Base-by-base conservation (phyloP, 495 filamentous ascomycete species). In the Penicillium waksmanii region DNA sequence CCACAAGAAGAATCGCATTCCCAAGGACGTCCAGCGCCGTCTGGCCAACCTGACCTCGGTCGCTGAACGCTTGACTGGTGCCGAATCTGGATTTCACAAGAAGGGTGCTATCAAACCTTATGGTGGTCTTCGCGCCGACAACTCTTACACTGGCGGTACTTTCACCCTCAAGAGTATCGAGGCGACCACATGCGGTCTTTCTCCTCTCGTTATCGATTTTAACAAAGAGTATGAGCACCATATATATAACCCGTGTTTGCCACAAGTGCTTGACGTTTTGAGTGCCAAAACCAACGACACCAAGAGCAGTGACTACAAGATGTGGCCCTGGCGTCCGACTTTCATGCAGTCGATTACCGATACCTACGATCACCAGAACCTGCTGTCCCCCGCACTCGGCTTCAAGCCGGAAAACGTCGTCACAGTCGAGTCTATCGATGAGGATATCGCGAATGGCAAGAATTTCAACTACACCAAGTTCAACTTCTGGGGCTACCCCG, bases 401-500 rank as follows among this genome's bases (percentile, higher is more conserved):
- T 78, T 77, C 55, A 61, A 72, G n/a, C 55, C 58, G 7, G 58
- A 65, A 25, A 65, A 73, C 21, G 57, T 63, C 12, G 60, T 71
- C 10, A 67, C 63, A 9, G 58, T 73, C 12, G 65, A 68, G 38
- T 61, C 59, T 5, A 65, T 80, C 7, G 66, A 70, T 23, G 59
- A 70, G 52, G 67, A 72, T 18, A 64, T 70, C 4, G 52, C 60
- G 9, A 68, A 72, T 18, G 63, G 61, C 31, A 44, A 58, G 51
- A 21, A 57, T 13, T 59, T 60, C 61, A 63, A 66, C 12, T 52
- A 53, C 7, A 68, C 73, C 6, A 71, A 75, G 56, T 64, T 65
- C 55, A 79, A 77, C 48, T 77, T 76, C 66, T 80, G 77, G 67
- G 76, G 74, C 11, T 78, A 77, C 27, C 67, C 73, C 1, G 77